Percentiles rank a stretch among this genome's conserved stretches.
Conservation (phyloP, 495 filamentous ascomycete species). For the Aspergillus baeticus region DNA sequence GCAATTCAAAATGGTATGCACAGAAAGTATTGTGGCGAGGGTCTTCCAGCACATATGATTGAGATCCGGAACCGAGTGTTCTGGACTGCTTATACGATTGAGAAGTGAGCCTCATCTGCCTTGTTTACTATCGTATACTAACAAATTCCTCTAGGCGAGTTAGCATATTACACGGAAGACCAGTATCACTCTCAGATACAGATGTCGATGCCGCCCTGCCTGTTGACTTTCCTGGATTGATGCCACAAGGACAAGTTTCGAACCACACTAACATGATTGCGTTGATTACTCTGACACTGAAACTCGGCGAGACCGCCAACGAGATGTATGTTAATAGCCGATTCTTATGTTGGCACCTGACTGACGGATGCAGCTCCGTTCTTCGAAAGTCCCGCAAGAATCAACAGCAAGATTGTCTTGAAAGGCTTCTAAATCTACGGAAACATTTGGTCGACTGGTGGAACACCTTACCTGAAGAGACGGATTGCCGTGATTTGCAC, state of each 20-base stretch:
- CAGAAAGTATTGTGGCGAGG: slow-evolving; percentile 46
- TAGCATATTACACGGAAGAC: slow-evolving; percentile 49
- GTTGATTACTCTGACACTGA: slow-evolving; percentile 45
- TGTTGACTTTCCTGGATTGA: slow-evolving; percentile 41
- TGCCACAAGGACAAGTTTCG: slow-evolving; percentile 32
- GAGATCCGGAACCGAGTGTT: slow-evolving; percentile 51
- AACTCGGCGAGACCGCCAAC: slow-evolving; percentile 43
- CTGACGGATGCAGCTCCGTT: slow-evolving; percentile 25
- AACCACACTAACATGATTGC: slow-evolving; percentile 50
- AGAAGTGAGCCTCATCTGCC: slow-evolving; percentile 32
- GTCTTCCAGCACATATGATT: slow-evolving; percentile 39
- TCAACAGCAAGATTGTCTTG: slow-evolving; percentile 46
- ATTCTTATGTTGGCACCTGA: neutral
- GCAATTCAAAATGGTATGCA: slow-evolving; percentile 58
- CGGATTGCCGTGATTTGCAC: slow-evolving; percentile 39
- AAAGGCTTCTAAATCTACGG: slow-evolving; percentile 39
- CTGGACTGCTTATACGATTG: slow-evolving; percentile 53
- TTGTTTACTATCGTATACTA: slow-evolving; percentile 9
- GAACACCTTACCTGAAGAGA: slow-evolving; percentile 46
- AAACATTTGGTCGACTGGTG: slow-evolving; percentile 50
- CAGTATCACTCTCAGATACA: slow-evolving; percentile 40
- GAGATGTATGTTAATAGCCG: slow-evolving; percentile 48
- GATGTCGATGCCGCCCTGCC: slow-evolving; percentile 50
- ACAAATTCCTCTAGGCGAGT: slow-evolving; percentile 26
- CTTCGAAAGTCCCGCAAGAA: slow-evolving; percentile 39